A percentile compares a stretch with the other conserved stretches of the same genome.
phyloP scores from a whole-genome alignment of 2,329 filamentous ascomycete species.

The Fusarium sororula region DNA sequence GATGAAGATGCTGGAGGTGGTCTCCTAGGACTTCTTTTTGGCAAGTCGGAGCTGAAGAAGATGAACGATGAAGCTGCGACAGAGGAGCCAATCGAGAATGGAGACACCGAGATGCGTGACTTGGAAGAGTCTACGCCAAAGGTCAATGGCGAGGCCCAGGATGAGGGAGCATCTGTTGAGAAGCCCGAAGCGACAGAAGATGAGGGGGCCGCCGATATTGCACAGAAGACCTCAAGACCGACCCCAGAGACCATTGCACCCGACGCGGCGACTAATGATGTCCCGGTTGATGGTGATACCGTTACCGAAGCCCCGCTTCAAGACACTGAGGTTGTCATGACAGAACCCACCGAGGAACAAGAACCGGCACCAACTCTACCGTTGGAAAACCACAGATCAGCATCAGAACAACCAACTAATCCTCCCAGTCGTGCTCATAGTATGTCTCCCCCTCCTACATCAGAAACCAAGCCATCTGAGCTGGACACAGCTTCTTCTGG shows the following conservation, averaged over 20 bases:
- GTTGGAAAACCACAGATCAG: conserved; percentile 48
- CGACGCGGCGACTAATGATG: neutral
- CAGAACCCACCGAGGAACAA: conserved; percentile 31
- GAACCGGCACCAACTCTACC: conserved; percentile 37
- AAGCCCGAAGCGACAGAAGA: conserved; percentile 41
- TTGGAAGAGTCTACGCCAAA: neutral
- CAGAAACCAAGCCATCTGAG: conserved; percentile 63
- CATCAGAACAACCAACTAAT: conserved; percentile 56
- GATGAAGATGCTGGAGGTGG: conserved; percentile 55
- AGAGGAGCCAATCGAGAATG: conserved; percentile 17
- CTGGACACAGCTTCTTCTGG: conserved; percentile 54
- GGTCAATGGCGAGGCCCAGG: conserved; percentile 43
- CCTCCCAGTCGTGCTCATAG: conserved; percentile 55
- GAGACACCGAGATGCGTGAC: conserved; percentile 40
- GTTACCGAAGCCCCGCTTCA: neutral
- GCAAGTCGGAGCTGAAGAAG: conserved; percentile 64
- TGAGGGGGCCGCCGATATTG: neutral
- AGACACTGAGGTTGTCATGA: conserved; percentile 48
- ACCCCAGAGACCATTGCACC: neutral
- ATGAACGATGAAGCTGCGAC: conserved; percentile 54
- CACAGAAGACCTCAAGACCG: neutral
- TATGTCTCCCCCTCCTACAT: conserved; percentile 56
- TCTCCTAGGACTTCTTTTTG: conserved; percentile 67
- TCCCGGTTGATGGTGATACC: neutral
- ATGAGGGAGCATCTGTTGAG: conserved; percentile 47